Base-by-base conservation (phyloP, 1,284 basidiomycete species). In the Coniferiporia sulphurascens region DNA sequence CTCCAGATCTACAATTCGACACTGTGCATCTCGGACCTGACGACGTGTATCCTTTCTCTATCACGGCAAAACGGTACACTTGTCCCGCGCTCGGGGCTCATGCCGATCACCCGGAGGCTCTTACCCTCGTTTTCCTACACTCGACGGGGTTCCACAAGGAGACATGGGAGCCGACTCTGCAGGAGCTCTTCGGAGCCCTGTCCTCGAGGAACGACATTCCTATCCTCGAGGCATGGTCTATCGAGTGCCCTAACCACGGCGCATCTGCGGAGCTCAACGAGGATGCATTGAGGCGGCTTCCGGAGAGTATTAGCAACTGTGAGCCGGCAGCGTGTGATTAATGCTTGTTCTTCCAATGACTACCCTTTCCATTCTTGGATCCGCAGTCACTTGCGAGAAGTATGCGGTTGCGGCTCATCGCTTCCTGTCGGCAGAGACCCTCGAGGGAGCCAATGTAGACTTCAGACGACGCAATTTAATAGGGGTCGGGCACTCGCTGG, bases 111-210 rank as follows among this genome's bases (percentile, higher is more conserved):
- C 71, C 71, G 8, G 68, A 75, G 36, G 80, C 79, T 1, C 66
- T 78, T 58, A 85, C 83, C 0, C 71, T 85, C 27, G 72, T 86
- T 44, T 65, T 83, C 21, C 72, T 85, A 3, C 84, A 86, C 66
- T 80, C 83, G 1, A 85, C 84, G 1, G 83, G 83, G 66, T 85
- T 83, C 65, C 83, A 84, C 71, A 86, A 86, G 67, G 84, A 86
- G 68, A 82, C 78, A 1, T 86, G 83, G 84, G 81, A 84, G 63
- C 82, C 85, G 1, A 77, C 78, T 2, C 63, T 86, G 15, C 69
- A 76, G 41, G 71, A 69, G 15, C 65, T 83, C 3, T 78, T 82
- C 59, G 48, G 64, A 0, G 45, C 56, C 13, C n/a, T 56, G 19
- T 21, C 51, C 35, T 36, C n/a, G 1, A 35, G 34, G 19, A 67